Conservation (phyloP, 805 yeast species). For the Saccharomycopsis sp. region DNA sequence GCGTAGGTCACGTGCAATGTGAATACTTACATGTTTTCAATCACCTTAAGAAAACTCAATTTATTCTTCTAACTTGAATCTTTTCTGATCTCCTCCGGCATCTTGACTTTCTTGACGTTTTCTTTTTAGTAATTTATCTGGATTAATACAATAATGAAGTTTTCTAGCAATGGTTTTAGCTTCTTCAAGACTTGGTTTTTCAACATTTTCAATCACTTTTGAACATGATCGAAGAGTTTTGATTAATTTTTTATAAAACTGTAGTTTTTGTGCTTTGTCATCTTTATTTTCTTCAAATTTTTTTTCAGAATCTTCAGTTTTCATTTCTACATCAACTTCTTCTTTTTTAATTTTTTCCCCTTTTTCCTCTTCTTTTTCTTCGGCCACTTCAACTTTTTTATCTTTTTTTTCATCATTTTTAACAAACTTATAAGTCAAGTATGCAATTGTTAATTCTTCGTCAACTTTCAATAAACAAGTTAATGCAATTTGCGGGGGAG, state of each 20-base stretch:
- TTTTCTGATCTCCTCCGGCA: too few relatives aligned
- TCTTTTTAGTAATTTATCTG: constrained; percentile 40
- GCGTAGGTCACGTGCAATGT: too few relatives aligned
- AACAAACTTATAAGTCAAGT: too few relatives aligned
- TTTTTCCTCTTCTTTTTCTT: constrained; percentile 17
- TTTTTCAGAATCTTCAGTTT: constrained; percentile 6
- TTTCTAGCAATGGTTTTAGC: constrained; percentile 55
- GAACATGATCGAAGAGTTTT: constrained; percentile 27
- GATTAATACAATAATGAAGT: constrained; percentile 53
- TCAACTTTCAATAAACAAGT: constrained; percentile 70
- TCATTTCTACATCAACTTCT: constrained; percentile 1
- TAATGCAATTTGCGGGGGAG: constrained; percentile 94
- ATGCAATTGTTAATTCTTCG: constrained; percentile 51
- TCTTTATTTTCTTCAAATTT: not conserved
- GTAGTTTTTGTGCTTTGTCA: constrained; percentile 4
- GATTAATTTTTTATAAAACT: constrained; percentile 35
- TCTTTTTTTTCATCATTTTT: constrained; percentile 11
- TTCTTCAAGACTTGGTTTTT: constrained; percentile 30
- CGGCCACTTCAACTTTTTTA: constrained; percentile 8
- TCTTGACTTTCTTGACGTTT: constrained; percentile 23
- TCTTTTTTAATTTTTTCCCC: constrained; percentile 11
- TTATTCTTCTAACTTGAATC: too few relatives aligned
- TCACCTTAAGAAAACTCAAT: too few relatives aligned
- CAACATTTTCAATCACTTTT: not conserved
- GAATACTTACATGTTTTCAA: too few relatives aligned